Conservation (phyloP, 257 asterid species). For the Misopates orontium region DNA sequence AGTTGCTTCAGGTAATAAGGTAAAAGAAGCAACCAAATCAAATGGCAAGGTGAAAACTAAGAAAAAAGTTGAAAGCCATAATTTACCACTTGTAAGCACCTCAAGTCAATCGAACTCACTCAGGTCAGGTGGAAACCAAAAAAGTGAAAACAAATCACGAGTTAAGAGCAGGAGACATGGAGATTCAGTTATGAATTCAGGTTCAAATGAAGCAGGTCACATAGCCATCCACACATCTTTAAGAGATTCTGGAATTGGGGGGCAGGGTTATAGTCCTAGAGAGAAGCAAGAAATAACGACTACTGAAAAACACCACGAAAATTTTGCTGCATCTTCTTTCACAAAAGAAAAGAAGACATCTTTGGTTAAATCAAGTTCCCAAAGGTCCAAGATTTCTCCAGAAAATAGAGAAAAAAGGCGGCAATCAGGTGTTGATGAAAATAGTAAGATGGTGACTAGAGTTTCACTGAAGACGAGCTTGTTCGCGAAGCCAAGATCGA, state of each 20-base stretch:
- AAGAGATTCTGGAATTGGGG: constrained; percentile 32
- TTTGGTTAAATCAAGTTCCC: constrained; percentile 37
- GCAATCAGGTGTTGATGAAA: constrained; percentile 27
- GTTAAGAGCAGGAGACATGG: constrained; percentile 20
- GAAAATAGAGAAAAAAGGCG: constrained; percentile 27
- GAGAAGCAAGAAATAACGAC: constrained; percentile 29
- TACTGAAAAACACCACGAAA: constrained; percentile 30
- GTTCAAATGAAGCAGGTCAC: constrained; percentile 21
- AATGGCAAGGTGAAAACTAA: constrained; percentile 21
- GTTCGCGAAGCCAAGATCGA: constrained; percentile 29
- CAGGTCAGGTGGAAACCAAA: constrained; percentile 28
- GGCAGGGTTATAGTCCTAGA: constrained; percentile 27
- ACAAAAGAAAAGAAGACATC: constrained; percentile 32
- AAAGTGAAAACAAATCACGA: constrained; percentile 28
- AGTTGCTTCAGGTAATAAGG: constrained; percentile 29
- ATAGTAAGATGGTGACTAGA: constrained; percentile 23
- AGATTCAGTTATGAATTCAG: constrained; percentile 30
- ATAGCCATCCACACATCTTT: constrained; percentile 25
- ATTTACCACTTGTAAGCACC: constrained; percentile 36
- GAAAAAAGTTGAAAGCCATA: constrained; percentile 27
- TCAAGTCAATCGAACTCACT: constrained; percentile 30
- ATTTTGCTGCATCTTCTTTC: constrained; percentile 28
- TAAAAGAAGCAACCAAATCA: constrained; percentile 28
- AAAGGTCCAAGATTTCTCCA: constrained; percentile 30
- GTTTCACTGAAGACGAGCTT: constrained; percentile 30